These are phyloP conservation scores for Phylloporus sp. DNA, from an alignment of 1,284 basidiomycete genomes.

Conservation along the genomic window DNA sequence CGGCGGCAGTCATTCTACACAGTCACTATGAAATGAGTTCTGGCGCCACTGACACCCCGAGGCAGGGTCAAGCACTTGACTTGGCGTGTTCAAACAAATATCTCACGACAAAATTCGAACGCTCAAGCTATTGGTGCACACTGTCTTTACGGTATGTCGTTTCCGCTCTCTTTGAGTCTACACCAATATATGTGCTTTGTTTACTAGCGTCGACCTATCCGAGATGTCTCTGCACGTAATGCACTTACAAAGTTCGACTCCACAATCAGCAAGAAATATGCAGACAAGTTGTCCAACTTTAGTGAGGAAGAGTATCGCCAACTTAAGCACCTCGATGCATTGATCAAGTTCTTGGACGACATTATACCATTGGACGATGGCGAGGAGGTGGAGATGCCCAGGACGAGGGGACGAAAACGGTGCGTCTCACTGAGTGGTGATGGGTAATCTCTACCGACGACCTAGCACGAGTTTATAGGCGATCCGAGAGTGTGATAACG, in stretches of 20 bases:
- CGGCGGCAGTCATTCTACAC: conserved; percentile 40
- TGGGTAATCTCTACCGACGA: neutral
- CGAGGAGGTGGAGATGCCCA: conserved; percentile 54
- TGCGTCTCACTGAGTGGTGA: conserved; percentile 16
- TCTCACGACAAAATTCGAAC: conserved; percentile 64
- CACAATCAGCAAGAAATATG: conserved; percentile 74
- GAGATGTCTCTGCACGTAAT: conserved; percentile 78
- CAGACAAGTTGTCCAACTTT: conserved; percentile 73
- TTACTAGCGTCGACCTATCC: conserved; percentile 71
- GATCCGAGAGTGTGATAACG: conserved; percentile 55
- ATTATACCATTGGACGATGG: conserved; percentile 63
- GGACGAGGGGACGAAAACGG: conserved; percentile 57
- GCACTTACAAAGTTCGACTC: conserved; percentile 81
- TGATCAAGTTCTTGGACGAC: conserved; percentile 76
- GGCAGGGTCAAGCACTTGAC: conserved; percentile 71
- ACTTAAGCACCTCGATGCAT: conserved; percentile 60
- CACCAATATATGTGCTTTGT: conserved; percentile 11
- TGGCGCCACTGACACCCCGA: conserved; percentile 37
- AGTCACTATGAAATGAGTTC: conserved; percentile 33
- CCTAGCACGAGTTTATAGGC: conserved; percentile 39
- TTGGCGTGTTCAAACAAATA: conserved; percentile 57
- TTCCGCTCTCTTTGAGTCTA: neutral
- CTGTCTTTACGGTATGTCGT: conserved; percentile 63
- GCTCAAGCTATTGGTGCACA: conserved; percentile 69
- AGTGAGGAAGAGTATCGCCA: conserved; percentile 76